These are phyloP conservation scores for Talaromyces liani DNA, from an alignment of 495 filamentous ascomycete species.

Conservation along the genomic window DNA sequence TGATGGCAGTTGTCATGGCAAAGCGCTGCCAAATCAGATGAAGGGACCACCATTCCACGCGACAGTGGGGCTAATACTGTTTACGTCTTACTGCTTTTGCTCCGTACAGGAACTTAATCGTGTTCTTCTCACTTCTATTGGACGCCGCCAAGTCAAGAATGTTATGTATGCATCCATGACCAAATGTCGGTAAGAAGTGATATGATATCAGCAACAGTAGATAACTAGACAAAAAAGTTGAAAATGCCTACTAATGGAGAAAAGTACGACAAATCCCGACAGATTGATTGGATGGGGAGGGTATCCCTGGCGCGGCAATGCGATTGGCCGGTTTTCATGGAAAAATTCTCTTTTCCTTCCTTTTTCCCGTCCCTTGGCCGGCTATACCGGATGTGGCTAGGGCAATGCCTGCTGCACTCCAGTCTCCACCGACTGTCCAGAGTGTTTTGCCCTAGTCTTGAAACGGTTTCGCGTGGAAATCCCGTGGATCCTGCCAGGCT, in stretches of 20 bases:
- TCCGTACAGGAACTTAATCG: neutral
- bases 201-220: no score
- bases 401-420: neutral
- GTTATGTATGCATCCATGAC: neutral
- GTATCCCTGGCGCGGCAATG: neutral
- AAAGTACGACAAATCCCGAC: no score
- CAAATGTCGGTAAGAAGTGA: neutral
- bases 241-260: no score
- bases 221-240: no score
- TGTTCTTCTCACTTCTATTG: neutral
- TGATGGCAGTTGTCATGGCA: neutral
- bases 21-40: neutral
- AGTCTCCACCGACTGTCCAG: neutral
- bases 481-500: neutral
- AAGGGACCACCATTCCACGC: slow-evolving; percentile 3
- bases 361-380: neutral
- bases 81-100: neutral
- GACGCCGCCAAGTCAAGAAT: neutral
- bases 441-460: neutral
- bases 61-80: neutral
- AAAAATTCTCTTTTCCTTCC: no score
- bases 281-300: neutral
- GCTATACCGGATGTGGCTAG: neutral
- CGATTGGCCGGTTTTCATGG: no score
- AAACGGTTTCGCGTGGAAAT: neutral